These are phyloP conservation scores for Spatholobus suberectus DNA, from an alignment of 306 rosid genomes.

Conservation along the genomic window DNA sequence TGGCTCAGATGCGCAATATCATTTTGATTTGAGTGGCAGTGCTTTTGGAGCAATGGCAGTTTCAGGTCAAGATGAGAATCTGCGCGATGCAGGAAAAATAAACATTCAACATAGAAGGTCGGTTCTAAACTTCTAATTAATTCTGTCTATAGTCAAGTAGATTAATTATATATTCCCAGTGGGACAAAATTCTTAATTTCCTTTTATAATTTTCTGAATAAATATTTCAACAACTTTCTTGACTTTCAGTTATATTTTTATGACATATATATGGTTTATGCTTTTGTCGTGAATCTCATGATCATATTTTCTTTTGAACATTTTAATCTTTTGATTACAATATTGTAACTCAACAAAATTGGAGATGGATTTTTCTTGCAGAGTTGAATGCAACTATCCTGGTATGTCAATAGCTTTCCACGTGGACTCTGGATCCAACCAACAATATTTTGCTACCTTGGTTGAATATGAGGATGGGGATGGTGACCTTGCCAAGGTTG, in stretches of 20 bases:
- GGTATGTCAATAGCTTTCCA: conserved; percentile 54
- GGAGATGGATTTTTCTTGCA: conserved; percentile 6
- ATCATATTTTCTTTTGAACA: neutral
- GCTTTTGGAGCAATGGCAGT: conserved; percentile 91
- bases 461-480: conserved; percentile 71
- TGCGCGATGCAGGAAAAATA: conserved; percentile 63
- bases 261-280: neutral
- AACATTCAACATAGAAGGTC: conserved; percentile 70
- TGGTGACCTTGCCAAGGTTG: conserved; percentile 59
- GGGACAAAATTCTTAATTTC: neutral
- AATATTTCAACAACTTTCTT: conserved; percentile 26
- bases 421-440: conserved; percentile 68
- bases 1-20: conserved; percentile 53
- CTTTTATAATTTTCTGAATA: neutral
- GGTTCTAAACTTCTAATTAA: neutral
- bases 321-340: neutral
- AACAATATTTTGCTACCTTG: conserved; percentile 57
- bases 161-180: neutral
- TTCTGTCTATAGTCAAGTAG: neutral
- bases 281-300: neutral
- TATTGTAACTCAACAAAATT: conserved; percentile 4
- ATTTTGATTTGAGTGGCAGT: conserved; percentile 83
- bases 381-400: conserved; percentile 63
- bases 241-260: neutral
- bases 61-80: conserved; percentile 50